Conservation (phyloP, 2,329 filamentous ascomycete species). For the Ceratocystis cubensis region DNA sequence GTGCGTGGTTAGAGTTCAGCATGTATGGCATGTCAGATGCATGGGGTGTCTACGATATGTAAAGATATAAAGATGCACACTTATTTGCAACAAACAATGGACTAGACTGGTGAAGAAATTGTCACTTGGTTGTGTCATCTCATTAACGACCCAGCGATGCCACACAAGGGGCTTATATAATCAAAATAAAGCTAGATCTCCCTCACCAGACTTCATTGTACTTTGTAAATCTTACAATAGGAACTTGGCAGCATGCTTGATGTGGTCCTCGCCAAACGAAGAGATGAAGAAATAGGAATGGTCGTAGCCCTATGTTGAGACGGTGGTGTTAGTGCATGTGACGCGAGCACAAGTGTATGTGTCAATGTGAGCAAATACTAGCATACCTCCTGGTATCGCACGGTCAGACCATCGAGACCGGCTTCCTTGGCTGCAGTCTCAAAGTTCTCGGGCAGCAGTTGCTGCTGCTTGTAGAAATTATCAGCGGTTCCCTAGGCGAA, state of each 20-base stretch:
- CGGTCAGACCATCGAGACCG: slow-evolving; percentile 57
- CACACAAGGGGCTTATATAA: not conserved
- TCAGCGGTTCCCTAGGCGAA: slow-evolving; percentile 64
- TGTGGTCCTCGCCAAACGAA: slow-evolving; percentile 77
- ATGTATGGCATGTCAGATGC: not conserved
- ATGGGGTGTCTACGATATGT: not conserved
- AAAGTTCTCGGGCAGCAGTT: slow-evolving; percentile 90
- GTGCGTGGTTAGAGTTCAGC: not conserved
- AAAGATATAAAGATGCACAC: not conserved
- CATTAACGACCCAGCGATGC: not conserved
- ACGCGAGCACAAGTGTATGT: not conserved
- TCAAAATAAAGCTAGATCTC: not conserved
- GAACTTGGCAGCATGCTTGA: slow-evolving; percentile 83
- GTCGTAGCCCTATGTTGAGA: slow-evolving; percentile 57
- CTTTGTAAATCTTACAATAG: slow-evolving; percentile 31
- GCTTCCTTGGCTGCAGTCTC: slow-evolving; percentile 63
- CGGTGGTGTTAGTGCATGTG: not conserved
- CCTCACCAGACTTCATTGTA: too few species aligned
- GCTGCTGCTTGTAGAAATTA: slow-evolving; percentile 90
- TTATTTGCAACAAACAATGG: too few species aligned
- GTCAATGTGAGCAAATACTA: not conserved
- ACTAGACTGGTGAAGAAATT: too few species aligned
- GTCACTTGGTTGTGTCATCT: not conserved
- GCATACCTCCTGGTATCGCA: slow-evolving; percentile 67
- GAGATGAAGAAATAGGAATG: slow-evolving; percentile 98